phyloP scores from a whole-genome alignment of 257 asterid genomes.

The Coffea canephora region DNA sequence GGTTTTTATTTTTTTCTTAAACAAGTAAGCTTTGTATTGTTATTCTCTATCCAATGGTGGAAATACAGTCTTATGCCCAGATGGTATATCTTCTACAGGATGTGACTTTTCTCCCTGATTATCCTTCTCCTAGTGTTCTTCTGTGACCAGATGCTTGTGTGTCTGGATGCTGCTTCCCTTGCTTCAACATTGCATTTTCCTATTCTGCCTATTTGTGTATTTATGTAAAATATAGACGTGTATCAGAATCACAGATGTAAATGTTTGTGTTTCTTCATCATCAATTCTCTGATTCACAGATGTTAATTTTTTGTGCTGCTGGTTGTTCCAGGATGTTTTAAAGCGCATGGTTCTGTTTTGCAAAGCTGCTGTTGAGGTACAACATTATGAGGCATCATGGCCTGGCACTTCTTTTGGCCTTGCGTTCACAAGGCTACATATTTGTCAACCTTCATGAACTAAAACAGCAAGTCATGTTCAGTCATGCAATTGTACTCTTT shows the following conservation, averaged over 20 bases:
- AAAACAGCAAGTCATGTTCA: background rate
- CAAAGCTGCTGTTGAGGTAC: constrained; percentile 97
- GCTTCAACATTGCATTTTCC: background rate
- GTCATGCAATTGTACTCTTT: background rate
- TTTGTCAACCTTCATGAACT: background rate
- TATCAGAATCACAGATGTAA: background rate
- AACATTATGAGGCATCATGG: constrained; percentile 1
- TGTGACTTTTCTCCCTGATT: background rate
- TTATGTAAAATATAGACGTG: background rate
- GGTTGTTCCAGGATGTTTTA: constrained; percentile 72
- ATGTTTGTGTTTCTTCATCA: constrained; percentile 4
- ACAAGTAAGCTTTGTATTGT: background rate
- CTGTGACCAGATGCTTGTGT: background rate
- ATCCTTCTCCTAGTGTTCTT: background rate
- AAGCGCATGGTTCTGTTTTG: constrained; percentile 92
- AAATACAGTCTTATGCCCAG: background rate
- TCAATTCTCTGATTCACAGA: background rate
- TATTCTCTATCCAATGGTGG: background rate
- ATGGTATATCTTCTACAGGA: background rate
- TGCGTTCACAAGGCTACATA: background rate
- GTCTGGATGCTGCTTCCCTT: constrained; percentile 8
- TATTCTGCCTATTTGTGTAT: background rate
- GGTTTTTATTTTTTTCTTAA: constrained; percentile 22
- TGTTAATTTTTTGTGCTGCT: constrained; percentile 20
- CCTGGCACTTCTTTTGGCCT: background rate